A percentile compares a stretch with the other conserved stretches of the same genome.
Conservation (phyloP, 129 eudicot species). For the Dittrichia graveolens region DNA sequence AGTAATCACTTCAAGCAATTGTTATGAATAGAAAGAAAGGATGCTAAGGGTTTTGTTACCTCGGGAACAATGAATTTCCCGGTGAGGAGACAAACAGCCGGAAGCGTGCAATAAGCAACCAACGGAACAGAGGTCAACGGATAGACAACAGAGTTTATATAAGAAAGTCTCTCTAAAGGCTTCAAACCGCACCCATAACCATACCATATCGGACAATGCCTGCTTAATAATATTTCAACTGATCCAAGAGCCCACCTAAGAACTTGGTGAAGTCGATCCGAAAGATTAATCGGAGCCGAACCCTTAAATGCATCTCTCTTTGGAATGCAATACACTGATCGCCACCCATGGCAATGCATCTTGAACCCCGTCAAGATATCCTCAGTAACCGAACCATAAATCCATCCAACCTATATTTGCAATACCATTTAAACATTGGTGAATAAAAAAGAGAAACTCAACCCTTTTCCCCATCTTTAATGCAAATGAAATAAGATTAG, state of each 20-base stretch:
- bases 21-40: too few species aligned
- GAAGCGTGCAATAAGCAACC: conserved; percentile 76
- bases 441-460: neutral
- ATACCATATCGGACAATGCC: conserved; percentile 81
- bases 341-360: conserved; percentile 95
- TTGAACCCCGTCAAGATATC: conserved; percentile 84
- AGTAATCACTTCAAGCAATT: neutral
- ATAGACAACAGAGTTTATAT: conserved; percentile 69
- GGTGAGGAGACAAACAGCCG: conserved; percentile 78
- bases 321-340: conserved; percentile 81
- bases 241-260: conserved; percentile 94
- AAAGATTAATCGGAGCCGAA: conserved; percentile 86
- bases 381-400: conserved; percentile 79
- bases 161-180: conserved; percentile 67
- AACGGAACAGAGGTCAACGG: conserved; percentile 77
- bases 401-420: conserved; percentile 74
- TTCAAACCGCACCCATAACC: conserved; percentile 83
- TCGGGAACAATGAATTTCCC: conserved; percentile 78
- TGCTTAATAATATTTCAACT: conserved; percentile 72
- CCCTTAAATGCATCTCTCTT: conserved; percentile 80
- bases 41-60: conserved; percentile 42
- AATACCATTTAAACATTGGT: neutral
- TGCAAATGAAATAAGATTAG: neutral
- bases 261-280: conserved; percentile 85
- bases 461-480: neutral